phyloP scores from a whole-genome alignment of 2,329 filamentous ascomycete species.

The Acephala macrosclerotiorum region DNA sequence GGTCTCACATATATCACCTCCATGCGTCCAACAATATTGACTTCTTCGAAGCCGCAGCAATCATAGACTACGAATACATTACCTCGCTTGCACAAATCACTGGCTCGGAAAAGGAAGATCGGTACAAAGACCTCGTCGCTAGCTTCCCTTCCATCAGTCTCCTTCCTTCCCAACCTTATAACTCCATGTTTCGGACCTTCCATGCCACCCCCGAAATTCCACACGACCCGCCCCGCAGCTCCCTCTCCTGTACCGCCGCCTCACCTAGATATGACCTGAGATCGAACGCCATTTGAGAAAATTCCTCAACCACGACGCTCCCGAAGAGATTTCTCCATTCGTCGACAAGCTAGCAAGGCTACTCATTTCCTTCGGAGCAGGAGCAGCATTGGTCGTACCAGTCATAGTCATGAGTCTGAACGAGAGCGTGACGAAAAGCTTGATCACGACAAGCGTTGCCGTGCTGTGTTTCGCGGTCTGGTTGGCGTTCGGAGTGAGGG shows the following conservation, averaged over 20 bases:
- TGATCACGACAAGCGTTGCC: conserved; percentile 16
- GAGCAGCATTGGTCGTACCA: conserved; percentile 7
- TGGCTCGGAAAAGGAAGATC: neutral
- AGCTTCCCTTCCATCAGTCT: conserved; percentile 1
- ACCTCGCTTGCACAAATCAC: neutral
- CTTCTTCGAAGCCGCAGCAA: neutral
- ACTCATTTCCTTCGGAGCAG: neutral
- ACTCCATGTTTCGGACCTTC: neutral
- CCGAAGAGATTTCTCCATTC: neutral
- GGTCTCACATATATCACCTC: no score
- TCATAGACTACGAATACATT: conserved; percentile 6
- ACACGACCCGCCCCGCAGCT: neutral
- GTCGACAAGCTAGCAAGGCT: neutral
- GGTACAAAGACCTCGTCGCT: neutral
- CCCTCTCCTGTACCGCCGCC: neutral
- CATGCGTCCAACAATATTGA: neutral
- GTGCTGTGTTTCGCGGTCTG: conserved; percentile 7
- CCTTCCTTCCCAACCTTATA: neutral
- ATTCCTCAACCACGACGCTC: neutral
- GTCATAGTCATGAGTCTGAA: conserved; percentile 17
- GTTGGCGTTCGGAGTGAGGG: conserved; percentile 8
- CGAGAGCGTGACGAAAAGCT: conserved; percentile 10
- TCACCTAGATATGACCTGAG: neutral
- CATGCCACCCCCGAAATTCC: neutral
- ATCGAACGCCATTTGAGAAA: neutral